Base-by-base conservation (phyloP, 371 early-diverging fungal species). In the Nosema muscidifuracis region DNA sequence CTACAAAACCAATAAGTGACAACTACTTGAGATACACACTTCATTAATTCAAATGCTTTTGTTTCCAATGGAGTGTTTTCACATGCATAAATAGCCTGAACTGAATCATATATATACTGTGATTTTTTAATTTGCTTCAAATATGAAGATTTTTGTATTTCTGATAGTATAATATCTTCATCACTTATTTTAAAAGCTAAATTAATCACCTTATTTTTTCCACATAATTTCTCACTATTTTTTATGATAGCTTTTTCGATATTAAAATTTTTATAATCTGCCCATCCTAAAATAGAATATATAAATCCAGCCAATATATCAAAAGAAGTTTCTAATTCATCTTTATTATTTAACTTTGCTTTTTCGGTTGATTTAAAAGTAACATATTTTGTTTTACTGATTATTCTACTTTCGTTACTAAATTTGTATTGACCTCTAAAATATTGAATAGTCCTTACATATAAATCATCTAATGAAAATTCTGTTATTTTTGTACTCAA, bases 31-130 rank as follows among this genome's bases (percentile, higher is more conserved):
- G 31, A 68, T n/a, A 68, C 57, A 36, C 44, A 38, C n/a, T 68
- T 56, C 10, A 68, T 34, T 36, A 68, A 53, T 22, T 30, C 33
- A 9, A 26, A 40, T 1, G 67, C 67, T 26, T 66, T 51, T 55
- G 51, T 34, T 36, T 66, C 67, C n/a, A 51, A n/a, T 12, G 33
- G 1, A 30, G 69, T 68, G 12, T 20, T 34, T 33, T 56, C 33
- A 18, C 69, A 68, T 13, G 34, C 58, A 43, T 51, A 58, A 2
- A 68, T 42, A n/a, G 57, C 60, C 20, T 51, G 58, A 28, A 68
- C 57, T 15, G 26, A 28, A 58, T 68, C 69, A 57, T 58, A 68
- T 0, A 68, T 30, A 24, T 42, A 68, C n/a, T 68, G 58, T 15
- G 57, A 43, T 56, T 56, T 56, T 18, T 56, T 31, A 22, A 56